Base-by-base conservation (phyloP, 202 grass and related monocot species). In the Bolboschoenoplectus hybrid region DNA sequence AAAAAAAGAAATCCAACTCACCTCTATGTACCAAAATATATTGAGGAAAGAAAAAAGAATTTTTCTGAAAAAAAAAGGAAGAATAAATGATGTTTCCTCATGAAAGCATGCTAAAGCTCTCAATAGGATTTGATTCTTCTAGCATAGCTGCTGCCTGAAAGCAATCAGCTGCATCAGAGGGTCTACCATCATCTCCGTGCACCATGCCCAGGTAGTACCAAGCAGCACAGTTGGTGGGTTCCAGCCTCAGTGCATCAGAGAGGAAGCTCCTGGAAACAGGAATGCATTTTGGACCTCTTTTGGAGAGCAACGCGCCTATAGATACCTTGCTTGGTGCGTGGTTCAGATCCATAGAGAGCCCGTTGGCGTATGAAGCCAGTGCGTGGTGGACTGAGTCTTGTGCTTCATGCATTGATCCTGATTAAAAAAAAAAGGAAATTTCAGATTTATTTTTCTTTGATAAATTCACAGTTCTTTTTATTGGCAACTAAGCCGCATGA, bases 171-270 rank as follows among this genome's bases (percentile, higher is more conserved):
- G 97, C 97, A 0, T 99, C 97, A 74, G 80, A 75, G 78, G 87
- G 26, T 83, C 91, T 94, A 72, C 93, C 90, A 9, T 97, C 97
- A 3, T 93, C 90, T 84, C 84, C 88, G 80, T 99, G 93, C 39
- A 99, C 91, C 85, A 94, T 86, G 19, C 97, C 97, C 55, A 99
- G 82, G 89, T 93, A 86, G 89, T 91, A 92, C 97, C 97, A 99
- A 20, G 97, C 97, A 76, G 85, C 74, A 55, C 89, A 65, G 67
- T 97, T 99, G 4, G 92, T 99, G 1, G 97, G 93, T 51, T 97
- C 88, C 2, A 94, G 92, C 72, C 89, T 92, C 67, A 99, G 89
- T 52, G 92, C 97, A 11, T 94, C 93, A 1, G 93, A 99, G 51
- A 99, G 93, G 72, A 97, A 97, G 86, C 93, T 94, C 44, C 93